phyloP scores from a whole-genome alignment of 2,329 filamentous ascomycete species.

The Cordyceps cateniannulata region DNA sequence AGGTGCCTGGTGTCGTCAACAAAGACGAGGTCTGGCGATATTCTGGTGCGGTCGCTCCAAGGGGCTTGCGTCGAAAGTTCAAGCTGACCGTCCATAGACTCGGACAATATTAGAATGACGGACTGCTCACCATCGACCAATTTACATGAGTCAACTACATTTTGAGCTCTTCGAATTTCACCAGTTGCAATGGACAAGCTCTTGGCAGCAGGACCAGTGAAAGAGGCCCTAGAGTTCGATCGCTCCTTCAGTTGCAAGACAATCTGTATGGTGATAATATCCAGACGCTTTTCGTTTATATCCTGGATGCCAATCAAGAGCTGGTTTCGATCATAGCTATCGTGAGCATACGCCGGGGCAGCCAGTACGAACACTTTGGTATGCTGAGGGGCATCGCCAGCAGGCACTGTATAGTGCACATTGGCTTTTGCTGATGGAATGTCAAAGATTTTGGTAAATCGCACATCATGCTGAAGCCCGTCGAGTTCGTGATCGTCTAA shows the following conservation, averaged over 20 bases:
- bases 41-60: constrained; percentile 63
- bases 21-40: constrained; percentile 56
- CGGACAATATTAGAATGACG: constrained; percentile 63
- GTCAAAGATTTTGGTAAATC: constrained; percentile 64
- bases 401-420: constrained; percentile 52
- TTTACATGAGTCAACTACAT: constrained; percentile 67
- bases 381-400: constrained; percentile 45
- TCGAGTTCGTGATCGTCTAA: constrained; percentile 67
- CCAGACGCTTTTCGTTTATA: constrained; percentile 57
- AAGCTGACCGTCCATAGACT: constrained; percentile 55
- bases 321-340: constrained; percentile 47
- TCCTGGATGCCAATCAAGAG: constrained; percentile 66
- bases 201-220: neutral
- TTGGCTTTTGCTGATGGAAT: constrained; percentile 57
- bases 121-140: constrained; percentile 60
- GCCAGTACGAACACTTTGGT: constrained; percentile 62
- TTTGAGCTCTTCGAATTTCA: constrained; percentile 53
- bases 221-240: neutral
- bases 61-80: constrained; percentile 69
- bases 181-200: constrained; percentile 25
- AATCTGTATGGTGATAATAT: constrained; percentile 58
- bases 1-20: constrained; percentile 54
- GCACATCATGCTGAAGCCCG: constrained; percentile 64
- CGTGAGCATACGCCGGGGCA: constrained; percentile 48
- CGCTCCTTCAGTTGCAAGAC: constrained; percentile 23